Evolutionary conservation across 2,329 filamentous ascomycete genomes (phyloP), one percentile per base, ranked within the genome.

Genomic region (Aspergillus sp.): DNA sequence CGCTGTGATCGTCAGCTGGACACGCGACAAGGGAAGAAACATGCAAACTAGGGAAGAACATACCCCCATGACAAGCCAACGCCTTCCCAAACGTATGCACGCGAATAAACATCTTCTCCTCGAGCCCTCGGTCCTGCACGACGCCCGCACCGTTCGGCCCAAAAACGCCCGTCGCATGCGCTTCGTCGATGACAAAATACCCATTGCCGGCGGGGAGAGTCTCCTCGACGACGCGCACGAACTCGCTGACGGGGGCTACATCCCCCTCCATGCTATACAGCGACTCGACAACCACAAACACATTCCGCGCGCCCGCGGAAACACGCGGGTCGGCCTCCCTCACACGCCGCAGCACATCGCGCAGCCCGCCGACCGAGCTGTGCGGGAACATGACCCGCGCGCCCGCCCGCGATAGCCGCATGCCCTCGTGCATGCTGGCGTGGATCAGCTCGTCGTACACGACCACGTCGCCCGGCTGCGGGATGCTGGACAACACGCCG

Each of bases 181-280:
- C 72, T 39, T 77, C 72, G 39, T 77, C 73, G 0, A 76, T 60
- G 8, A 75, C 52, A 19, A 76, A 63, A 40, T 72, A 64, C 2
- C 58, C 65, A 39, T 82, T 83, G 0, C 67, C 67, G 0, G 39
- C 38, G 0, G 78, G 74, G 0, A 86, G 57, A 0, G 71, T 47
- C 1, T 60, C 54, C 25, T 80, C 68, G 0, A 81, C 69, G 4
- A 72, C 61, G 0, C 66, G 54, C 1, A 81, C 67, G 12, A 88
- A 72, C 4, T 75, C 68, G 8, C 50, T 47, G 8, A 91, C 60
- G 0, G 79, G 80, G 0, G 74, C 74, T 12, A 84, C 60, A 43
- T 88, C 82, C 0, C 84, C 84, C 33, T 89, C 83, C 84, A 91
- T 91, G 52, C 81, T 86, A 54, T 91, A 89, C 0, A 86, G 64